These are phyloP conservation scores for Fragaria iinumae DNA, from an alignment of 306 rosid genomes.

Conservation along the genomic window DNA sequence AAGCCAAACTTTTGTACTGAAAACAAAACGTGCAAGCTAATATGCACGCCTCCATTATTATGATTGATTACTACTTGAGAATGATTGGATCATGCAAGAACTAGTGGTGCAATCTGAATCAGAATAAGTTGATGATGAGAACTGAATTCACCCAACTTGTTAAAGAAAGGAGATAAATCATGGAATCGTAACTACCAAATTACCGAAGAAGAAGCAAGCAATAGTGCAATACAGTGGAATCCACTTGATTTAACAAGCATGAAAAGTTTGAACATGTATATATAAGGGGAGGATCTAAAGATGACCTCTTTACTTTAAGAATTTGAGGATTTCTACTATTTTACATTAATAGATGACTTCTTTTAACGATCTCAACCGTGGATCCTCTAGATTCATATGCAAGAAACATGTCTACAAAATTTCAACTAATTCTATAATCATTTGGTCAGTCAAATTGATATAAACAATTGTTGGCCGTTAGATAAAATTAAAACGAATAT, in stretches of 20 bases:
- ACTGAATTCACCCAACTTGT: slow-evolving; percentile 11
- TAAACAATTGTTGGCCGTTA: no score
- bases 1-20: neutral
- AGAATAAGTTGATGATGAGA: neutral
- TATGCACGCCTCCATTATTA: neutral
- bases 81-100: neutral
- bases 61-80: neutral
- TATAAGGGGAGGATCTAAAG: no score
- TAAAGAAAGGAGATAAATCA: neutral
- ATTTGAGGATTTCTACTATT: no score
- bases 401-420: no score
- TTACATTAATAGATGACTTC: no score
- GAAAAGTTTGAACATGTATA: neutral
- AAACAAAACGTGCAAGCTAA: neutral
- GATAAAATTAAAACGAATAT: no score
- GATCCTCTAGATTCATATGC: no score
- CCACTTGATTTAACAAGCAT: neutral
- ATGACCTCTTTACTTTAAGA: no score
- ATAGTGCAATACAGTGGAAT: neutral
- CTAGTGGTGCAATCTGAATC: neutral
- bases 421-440: no score
- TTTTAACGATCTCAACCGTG: no score
- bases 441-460: no score
- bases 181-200: neutral
- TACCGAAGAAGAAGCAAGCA: neutral